Evolutionary conservation across 805 yeast species (phyloP), one percentile per base, ranked within the genome.

Genomic region (Pichia kluyveri): DNA sequence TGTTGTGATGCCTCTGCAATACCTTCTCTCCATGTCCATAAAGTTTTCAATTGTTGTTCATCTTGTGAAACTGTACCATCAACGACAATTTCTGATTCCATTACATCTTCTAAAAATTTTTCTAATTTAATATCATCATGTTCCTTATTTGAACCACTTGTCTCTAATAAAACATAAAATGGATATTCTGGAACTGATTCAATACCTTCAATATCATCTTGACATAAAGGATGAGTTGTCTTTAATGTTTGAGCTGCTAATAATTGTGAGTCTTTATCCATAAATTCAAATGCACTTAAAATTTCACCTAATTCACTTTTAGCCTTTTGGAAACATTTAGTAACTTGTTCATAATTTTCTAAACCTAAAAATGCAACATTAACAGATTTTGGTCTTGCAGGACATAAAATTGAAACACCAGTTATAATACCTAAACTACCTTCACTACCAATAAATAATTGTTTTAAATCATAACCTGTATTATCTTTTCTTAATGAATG

Each of bases 21-120:
- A 53, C 83, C 76, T 68, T 93, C 99, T 69, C 99, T 82, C 98
- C 98, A 93, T 34, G 81, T 71, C 99, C 99, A 93, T 57, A 93
- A 74, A 48, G 80, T 80, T 51, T 72, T 73, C 51, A 86, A 68
- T 67, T 93, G 98, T 1, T 93, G 73, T 68, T 87, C 96, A 64
- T 90, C 97, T 66, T 89, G 96, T 8, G 99, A 96, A 54, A 93
- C 85, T 39, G 88, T 90, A 60, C 99, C 99, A 65, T 93, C 98
- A n/a, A 74, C 71, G 32, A 93, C 90, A 42, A 81, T 64, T 45
- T 83, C 98, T 31, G 78, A 76, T 65, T 86, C 96, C 88, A 93
- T 85, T 15, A 83, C 83, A 31, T 70, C 70, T 56, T 89, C 98
- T 61, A 93, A 72, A 65, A 93, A 93, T 0, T 76, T 62, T 63